Percentiles rank a stretch among this genome's conserved stretches.
Conservation (phyloP, 345 rosid species). For the Gossypium mustelinum region DNA sequence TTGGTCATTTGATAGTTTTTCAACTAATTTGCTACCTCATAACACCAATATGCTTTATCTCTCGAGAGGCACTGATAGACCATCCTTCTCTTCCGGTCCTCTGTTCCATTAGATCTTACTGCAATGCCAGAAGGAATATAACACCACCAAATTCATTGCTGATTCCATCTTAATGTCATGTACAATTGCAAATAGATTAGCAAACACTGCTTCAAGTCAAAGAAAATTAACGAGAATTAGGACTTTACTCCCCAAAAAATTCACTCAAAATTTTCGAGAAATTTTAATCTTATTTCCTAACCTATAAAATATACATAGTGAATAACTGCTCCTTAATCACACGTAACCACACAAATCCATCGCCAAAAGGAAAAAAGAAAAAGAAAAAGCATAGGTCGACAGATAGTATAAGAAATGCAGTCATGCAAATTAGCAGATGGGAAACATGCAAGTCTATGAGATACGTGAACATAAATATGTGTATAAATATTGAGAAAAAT, state of each 20-base stretch:
- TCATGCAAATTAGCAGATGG: not conserved
- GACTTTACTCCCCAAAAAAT: too few relatives aligned
- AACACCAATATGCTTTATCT: slow-evolving; percentile 35
- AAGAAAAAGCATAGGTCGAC: not conserved
- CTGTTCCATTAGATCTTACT: slow-evolving; percentile 62
- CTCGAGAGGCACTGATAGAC: slow-evolving; percentile 37
- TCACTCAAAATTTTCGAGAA: too few relatives aligned
- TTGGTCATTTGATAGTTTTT: too few relatives aligned
- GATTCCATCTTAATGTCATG: not conserved
- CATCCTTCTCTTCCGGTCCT: slow-evolving; percentile 52
- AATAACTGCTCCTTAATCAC: too few relatives aligned
- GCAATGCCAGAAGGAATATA: slow-evolving; percentile 14
- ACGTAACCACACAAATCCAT: too few relatives aligned
- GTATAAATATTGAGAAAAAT: not conserved
- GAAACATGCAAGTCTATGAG: not conserved
- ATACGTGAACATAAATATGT: not conserved
- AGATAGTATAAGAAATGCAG: not conserved
- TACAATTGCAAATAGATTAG: not conserved
- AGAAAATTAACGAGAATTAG: too few relatives aligned
- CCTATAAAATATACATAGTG: too few relatives aligned
- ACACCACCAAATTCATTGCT: not conserved
- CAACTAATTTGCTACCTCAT: too few relatives aligned
- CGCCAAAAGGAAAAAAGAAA: not conserved
- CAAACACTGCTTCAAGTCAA: not conserved
- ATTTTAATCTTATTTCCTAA: too few relatives aligned